Evolutionary conservation across 2,329 filamentous ascomycete genomes (phyloP), one percentile per base, ranked within the genome.

Genomic region (Neocucurbitaria cava): DNA sequence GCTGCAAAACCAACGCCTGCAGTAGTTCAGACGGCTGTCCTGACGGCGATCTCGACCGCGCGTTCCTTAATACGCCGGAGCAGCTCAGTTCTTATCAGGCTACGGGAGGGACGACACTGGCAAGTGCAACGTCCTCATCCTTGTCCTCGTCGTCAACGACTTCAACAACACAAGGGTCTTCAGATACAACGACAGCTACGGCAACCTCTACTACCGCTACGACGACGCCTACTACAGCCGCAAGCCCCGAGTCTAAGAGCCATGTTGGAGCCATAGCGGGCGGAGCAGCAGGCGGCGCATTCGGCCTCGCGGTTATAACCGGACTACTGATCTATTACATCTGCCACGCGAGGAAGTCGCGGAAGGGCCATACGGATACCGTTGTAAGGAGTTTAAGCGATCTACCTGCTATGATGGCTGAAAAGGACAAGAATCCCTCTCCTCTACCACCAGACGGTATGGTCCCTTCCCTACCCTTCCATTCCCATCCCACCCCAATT

Each of bases 1-100:
- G 77, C 58, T 78, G 77, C 52, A 66, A 59, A 41, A 64, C 58
- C 1, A 70, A 77, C 46, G 66, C 77, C 26, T 78, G 77, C 52
- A 59, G 39, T 52, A 59, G 39, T 2, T 46, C 66, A 23, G 61
- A 61, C 3, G 52, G 43, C 20, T 78, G 76, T 52, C 58, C 66
- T 4, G 48, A 52, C 3, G 62, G 51, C 0, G 61, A 71, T 44
- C 66, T 78, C 7, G 48, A 54, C 3, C 54, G 52, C 1, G 66
- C 66, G 6, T 59, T 66, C 2, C 33, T 65, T 2, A 58, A 63
- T 20, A 56, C 58, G n/a, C 38, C 45, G 0, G 60, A 60, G 9
- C 35, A 56, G 7, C 53, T 47, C 41, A 59, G 46, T 26, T 56
- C 60, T 9, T 70, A 64, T 23, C 49, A 52, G 39, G 60, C 62